Evolutionary conservation across 768 basidiomycete species (phyloP).

Genomic region (Amanita rubescens): DNA sequence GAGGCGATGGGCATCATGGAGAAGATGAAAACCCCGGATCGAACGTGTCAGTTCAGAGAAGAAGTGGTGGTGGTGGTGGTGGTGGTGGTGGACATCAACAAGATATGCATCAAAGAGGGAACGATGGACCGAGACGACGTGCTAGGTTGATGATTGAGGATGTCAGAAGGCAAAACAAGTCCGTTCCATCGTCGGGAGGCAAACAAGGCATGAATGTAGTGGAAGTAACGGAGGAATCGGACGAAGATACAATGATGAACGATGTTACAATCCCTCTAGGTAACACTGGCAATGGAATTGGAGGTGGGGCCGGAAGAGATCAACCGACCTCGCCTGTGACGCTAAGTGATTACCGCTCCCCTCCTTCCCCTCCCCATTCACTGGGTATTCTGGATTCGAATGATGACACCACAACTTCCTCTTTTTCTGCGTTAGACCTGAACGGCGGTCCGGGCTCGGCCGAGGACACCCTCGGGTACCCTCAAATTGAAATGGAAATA

Average conservation of each 20-base stretch:
- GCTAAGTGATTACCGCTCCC: conserved; percentile 6
- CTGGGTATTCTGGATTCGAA: not conserved
- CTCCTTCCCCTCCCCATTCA: not conserved
- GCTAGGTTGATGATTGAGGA: conserved; percentile 67
- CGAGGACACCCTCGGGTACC: not conserved
- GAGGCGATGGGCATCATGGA: conserved; percentile 21
- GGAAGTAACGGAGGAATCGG: not conserved
- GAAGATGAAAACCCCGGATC: conserved; percentile 19
- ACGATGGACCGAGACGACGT: conserved; percentile 28
- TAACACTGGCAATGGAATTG: not conserved
- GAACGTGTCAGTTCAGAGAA: not conserved
- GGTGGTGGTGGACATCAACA: not conserved
- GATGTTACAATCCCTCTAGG: not conserved
- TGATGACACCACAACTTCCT: not conserved
- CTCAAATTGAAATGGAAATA: not conserved
- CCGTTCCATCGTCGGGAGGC: not conserved
- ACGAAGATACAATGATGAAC: not conserved
- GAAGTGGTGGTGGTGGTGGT: not conserved
- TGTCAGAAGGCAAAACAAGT: conserved; percentile 13
- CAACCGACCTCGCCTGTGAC: not conserved
- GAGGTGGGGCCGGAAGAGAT: not conserved
- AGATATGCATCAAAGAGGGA: not conserved
- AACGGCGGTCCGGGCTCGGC: not conserved
- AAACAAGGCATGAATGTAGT: not conserved
- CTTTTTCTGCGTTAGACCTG: conserved; percentile 3